Evolutionary conservation across 495 filamentous ascomycete species (phyloP), one percentile per base, ranked within the genome.

Genomic region (Parathielavia hyrcaniae): DNA sequence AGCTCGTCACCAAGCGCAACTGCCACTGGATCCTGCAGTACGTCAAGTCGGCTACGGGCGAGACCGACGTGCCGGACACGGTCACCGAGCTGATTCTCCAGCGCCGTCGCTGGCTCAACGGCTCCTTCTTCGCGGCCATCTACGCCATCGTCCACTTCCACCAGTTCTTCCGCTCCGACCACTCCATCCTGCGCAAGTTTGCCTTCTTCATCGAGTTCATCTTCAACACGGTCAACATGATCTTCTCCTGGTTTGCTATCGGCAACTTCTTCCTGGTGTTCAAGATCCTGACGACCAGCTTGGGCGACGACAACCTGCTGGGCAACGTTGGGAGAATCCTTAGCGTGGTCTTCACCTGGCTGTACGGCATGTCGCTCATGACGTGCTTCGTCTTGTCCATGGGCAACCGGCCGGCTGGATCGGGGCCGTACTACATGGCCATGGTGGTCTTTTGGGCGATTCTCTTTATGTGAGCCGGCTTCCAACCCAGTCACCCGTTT

Each of bases 201-300:
- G 87, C 87, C 81, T 87, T 99, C 67, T 77, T 93, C 60, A 70
- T 99, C 53, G 93, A 97, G 68, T 97, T 97, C 75, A 71, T 86
- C 58, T 99, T 96, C 74, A 90, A 97, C 68, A 91, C 90, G 14
- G 78, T 97, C 71, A 91, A 86, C 73, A 96, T 97, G 89, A 79
- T 99, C 65, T 99, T 99, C 64, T 90, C 95, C 51, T 99, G 95
- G 95, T 97, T 99, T 73, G 90, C 89, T 64, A 93, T 99, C 65
- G 93, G 95, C 62, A 99, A 99, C 71, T 99, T 99, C 81, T 99
- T 97, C 81, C 75, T 99, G 63, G 95, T 99, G 45, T 99, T 99
- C 77, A 90, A 91, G 66, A 99, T 99, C 68, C 72, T 99, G 61
- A 97, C 92, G 1, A 86, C 84, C 35, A 92, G 90, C 65, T 79